Percentiles rank a stretch among this genome's conserved stretches.
These are phyloP conservation scores for Botryosphaeria dothidea DNA, from an alignment of 2,329 filamentous ascomycete species.

Conservation along the genomic window DNA sequence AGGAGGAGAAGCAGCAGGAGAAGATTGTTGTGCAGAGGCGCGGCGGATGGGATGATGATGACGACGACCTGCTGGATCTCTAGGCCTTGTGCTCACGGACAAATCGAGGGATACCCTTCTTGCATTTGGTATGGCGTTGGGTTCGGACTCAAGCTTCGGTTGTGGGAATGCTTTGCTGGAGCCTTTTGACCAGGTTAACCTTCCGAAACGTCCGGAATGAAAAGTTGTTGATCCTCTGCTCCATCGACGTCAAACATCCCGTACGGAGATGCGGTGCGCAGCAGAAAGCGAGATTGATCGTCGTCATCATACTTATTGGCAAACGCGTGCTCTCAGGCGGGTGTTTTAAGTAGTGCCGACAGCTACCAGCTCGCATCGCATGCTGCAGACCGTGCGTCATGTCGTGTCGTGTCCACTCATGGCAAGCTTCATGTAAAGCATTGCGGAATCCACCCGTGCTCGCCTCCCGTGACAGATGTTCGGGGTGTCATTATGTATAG, in stretches of 20 bases:
- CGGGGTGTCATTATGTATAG: neutral
- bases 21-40: constrained; percentile 85
- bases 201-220: constrained; percentile 15
- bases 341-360: neutral
- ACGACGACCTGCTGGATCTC: constrained; percentile 55
- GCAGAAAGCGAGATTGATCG: constrained; percentile 12
- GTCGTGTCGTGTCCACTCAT: neutral
- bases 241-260: neutral
- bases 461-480: neutral
- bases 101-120: constrained; percentile 3
- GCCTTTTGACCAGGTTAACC: neutral
- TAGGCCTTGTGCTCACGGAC: constrained; percentile 20
- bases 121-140: constrained; percentile 20
- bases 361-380: neutral
- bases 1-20: constrained; percentile 64
- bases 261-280: neutral
- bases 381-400: neutral
- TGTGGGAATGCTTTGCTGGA: neutral
- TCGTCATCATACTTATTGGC: neutral
- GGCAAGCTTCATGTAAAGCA: neutral
- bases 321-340: neutral
- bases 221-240: constrained; percentile 3
- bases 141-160: neutral
- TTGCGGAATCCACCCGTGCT: neutral
- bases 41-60: constrained; percentile 75